Base-by-base conservation (phyloP, 2,329 filamentous ascomycete species). In the Microdochium trichocladiopsis region DNA sequence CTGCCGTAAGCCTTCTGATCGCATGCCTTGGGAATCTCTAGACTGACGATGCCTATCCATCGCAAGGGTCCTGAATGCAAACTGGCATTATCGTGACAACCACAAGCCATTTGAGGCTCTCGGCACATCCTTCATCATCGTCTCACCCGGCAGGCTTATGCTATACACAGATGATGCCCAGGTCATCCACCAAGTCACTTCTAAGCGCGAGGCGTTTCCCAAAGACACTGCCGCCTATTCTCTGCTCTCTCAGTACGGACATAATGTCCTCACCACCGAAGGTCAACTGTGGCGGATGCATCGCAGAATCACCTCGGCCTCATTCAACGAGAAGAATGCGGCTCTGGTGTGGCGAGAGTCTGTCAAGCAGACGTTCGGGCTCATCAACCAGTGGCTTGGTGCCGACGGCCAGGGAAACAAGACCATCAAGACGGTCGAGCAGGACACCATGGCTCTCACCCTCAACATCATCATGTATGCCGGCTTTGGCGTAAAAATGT, bases 291-390 rank as follows among this genome's bases (percentile, higher is more conserved):
- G 87, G 88, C 83, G 83, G 28, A 76, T 80, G 67, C 88, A 93
- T 65, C 80, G 88, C 55, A 90, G 87, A 68, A 78, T 84, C 45
- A 86, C 83, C 1, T 80, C 84, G 25, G 82, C 87, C 1, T 82
- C 82, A 3, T 92, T 93, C 67, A 89, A 86, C 53, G 88, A 93
- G 70, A 83, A 79, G 69, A 92, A 90, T 65, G 85, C 88, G 52
- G 74, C 77, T 14, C 65, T 88, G 24, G 83, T 88, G 1, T 89
- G 84, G 66, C 70, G 69, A 9, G 84, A 88, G 63, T 76, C 79
- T 1, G 71, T 87, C 22, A 57, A 74, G 52, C 87, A 92, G 69
- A 79, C 86, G 0, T 70, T 78, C 55, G 76, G 77, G 12, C 78
- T 89, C 78, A 61, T 88, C 25, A 64, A 68, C 33, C 72, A 75